Percentiles rank a stretch among this genome's conserved stretches.
Evolutionary conservation across 2,329 filamentous ascomycete genomes (phyloP).

Genomic region (Venturia nashicola): DNA sequence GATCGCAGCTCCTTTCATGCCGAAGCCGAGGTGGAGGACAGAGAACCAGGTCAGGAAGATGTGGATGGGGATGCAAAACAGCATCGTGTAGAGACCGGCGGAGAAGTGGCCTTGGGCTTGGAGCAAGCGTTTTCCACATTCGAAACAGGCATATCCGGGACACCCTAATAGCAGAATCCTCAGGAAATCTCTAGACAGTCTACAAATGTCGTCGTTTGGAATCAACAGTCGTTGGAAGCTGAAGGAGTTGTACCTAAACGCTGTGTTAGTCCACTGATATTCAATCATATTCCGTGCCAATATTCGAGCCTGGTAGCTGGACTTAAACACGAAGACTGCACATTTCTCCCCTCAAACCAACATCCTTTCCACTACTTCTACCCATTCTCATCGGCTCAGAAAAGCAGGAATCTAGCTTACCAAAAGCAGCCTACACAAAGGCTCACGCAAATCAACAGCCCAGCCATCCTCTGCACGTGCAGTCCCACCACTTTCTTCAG

Average conservation of each 20-base stretch:
- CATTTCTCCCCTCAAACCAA: not conserved
- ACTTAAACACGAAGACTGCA: too few species aligned
- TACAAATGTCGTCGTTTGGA: not conserved
- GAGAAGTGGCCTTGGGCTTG: constrained; percentile 4
- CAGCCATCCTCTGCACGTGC: not conserved
- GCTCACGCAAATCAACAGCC: not conserved
- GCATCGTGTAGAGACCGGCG: not conserved
- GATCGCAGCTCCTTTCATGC: not conserved
- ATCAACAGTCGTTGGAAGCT: not conserved
- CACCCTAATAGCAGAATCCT: not conserved
- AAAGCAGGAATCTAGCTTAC: not conserved
- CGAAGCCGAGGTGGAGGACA: not conserved
- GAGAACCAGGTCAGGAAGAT: not conserved
- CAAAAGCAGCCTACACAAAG: not conserved
- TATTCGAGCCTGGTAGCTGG: not conserved
- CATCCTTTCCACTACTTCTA: not conserved
- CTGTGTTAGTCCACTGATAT: not conserved
- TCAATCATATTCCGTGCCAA: not conserved
- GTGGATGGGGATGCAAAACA: not conserved
- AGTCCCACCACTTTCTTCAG: not conserved
- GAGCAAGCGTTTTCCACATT: constrained; percentile 2
- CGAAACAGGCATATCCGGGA: constrained; percentile 1
- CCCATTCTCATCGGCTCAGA: not conserved
- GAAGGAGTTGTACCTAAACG: not conserved
- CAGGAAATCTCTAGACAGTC: not conserved